Base-by-base conservation (phyloP, 2,329 filamentous ascomycete genomes). In the Fusarium tuaranense region DNA sequence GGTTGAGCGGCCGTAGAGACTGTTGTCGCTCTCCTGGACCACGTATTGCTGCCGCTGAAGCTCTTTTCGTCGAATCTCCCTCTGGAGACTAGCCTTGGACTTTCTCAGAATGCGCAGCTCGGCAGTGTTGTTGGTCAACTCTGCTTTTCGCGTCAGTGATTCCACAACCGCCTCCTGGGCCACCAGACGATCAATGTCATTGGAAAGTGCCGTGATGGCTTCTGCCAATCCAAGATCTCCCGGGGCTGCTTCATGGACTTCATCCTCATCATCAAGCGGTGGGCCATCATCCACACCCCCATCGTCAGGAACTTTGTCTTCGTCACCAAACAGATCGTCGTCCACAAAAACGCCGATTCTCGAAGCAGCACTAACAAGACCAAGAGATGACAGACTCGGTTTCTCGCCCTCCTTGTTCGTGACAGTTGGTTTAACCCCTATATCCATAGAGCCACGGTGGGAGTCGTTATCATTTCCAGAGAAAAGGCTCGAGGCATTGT, bases 11-110 rank as follows among this genome's bases (percentile, higher is more conserved):
- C 97, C 97, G 79, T 97, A 98, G 27, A 99, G 87, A 82, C 95
- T 98, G 82, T 98, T 99, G 81, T 99, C 97, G 80, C 95, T 98
- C 83, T 99, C 97, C 83, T 99, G 97, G 9, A 98, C 92, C 55
- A 97, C 94, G 78, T 99, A 99, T 81, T 99, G 97, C 82, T 98
- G 97, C 63, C 95, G 90, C 81, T 99, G 97, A 79, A 99, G 89
- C 83, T 98, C 96, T 81, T 98, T 99, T 38, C 95, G 92, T 67
- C 95, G 91, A 65, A 98, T 95, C 82, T 99, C 97, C 75, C 97
- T 90, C 79, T 97, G 94, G 67, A 99, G 86, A 82, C 97, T 99
- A 36, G 95, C 92, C 82, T 97, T 98, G 1, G 95, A 98, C 82
- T 99, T 99, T 65, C 93, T 92, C 61, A 99, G 83, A 71, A 99